Conservation (phyloP, 2,329 filamentous ascomycete species). For the Taxawa tesnikishii region DNA sequence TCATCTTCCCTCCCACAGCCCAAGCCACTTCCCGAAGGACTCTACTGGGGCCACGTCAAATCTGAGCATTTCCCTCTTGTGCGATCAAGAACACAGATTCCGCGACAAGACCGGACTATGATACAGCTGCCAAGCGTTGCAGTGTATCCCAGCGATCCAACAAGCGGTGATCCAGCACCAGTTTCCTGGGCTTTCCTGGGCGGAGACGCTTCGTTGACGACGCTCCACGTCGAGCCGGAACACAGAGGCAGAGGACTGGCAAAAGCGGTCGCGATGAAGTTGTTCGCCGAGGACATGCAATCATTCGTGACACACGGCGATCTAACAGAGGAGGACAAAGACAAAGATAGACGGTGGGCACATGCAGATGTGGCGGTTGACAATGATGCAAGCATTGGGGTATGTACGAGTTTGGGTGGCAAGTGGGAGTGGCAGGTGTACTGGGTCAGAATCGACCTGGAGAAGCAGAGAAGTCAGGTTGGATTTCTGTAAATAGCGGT, state of each 20-base stretch:
- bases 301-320: constrained; percentile 18
- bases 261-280: constrained; percentile 45
- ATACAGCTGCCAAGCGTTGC: constrained; percentile 25
- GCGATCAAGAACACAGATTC: constrained; percentile 42
- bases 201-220: constrained; percentile 48
- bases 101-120: constrained; percentile 37
- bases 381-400: constrained; percentile 48
- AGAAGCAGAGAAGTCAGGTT: constrained; percentile 3
- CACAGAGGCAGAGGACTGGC: constrained; percentile 53
- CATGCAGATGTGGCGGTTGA: constrained; percentile 52
- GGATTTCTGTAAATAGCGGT: too few species aligned
- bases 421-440: constrained; percentile 42
- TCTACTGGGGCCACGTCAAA: constrained; percentile 44
- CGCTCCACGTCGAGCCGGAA: constrained; percentile 46
- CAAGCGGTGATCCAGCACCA: constrained; percentile 36
- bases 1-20: not conserved
- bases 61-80: constrained; percentile 45
- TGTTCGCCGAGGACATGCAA: constrained; percentile 40
- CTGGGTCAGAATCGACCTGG: constrained; percentile 41
- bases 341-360: constrained; percentile 36
- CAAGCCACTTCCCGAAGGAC: constrained; percentile 32
- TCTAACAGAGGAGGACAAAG: constrained; percentile 17
- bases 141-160: constrained; percentile 14
- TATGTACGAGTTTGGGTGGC: constrained; percentile 51
- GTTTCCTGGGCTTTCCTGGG: constrained; percentile 56